Evolutionary conservation across 768 basidiomycete genomes (phyloP).

Genomic region (Suillus occidentalis): DNA sequence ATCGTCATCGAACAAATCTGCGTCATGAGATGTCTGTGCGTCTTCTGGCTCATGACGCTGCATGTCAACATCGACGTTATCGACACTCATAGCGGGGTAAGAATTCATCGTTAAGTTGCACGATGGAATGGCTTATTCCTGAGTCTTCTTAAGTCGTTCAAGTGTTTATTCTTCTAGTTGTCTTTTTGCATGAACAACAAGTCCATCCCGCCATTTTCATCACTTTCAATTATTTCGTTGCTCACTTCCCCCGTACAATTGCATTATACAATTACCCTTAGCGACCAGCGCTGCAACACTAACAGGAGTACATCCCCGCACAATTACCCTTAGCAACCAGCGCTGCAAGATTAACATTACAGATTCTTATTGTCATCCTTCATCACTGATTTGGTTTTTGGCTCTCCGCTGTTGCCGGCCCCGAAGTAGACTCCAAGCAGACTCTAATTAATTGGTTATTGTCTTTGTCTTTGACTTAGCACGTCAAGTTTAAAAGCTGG

Average conservation of each 20-base stretch:
- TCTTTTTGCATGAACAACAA: background rate
- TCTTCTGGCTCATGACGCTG: slow-evolving; percentile 1
- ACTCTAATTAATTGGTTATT: background rate
- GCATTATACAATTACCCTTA: background rate
- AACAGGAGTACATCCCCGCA: no score
- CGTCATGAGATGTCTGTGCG: background rate
- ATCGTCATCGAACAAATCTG: background rate
- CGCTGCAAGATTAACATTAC: no score
- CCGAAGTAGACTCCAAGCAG: no score
- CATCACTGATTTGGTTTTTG: background rate
- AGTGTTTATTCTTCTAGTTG: background rate
- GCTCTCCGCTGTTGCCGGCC: background rate
- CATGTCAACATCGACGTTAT: background rate
- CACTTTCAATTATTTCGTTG: background rate
- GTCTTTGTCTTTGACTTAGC: background rate
- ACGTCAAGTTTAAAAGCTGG: background rate
- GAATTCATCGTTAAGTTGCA: background rate
- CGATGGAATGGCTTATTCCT: background rate
- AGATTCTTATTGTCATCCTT: background rate
- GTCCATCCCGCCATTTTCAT: background rate
- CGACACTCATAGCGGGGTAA: background rate
- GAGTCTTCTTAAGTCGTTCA: background rate
- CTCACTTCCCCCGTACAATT: background rate
- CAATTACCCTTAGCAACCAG: no score
- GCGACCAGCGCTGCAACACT: no score